A percentile compares a stretch with the other conserved stretches of the same genome.
Conservation (phyloP, 2,329 filamentous ascomycete species). For the Colletotrichum coccodes region DNA sequence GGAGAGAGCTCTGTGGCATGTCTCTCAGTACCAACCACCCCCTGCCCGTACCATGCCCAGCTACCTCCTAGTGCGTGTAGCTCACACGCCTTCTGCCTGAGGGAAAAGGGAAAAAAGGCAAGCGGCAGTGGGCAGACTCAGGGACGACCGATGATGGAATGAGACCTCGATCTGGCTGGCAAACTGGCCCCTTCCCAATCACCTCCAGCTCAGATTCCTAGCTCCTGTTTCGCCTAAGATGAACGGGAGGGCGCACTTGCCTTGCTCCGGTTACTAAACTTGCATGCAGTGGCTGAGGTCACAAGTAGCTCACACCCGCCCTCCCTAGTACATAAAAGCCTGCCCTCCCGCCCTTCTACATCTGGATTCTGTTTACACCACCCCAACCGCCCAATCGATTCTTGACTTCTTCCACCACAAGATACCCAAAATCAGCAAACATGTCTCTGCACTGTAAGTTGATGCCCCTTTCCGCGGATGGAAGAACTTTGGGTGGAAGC, state of each 20-base stretch:
- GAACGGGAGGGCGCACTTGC: conserved; percentile 11
- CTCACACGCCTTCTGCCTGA: background rate
- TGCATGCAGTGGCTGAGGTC: conserved; percentile 30
- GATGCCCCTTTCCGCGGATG: background rate
- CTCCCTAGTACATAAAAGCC: conserved; percentile 31
- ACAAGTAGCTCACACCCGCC: conserved; percentile 24
- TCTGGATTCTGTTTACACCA: background rate
- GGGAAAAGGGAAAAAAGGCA: background rate
- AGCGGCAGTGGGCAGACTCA: background rate
- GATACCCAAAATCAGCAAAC: conserved; percentile 41
- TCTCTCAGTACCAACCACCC: background rate
- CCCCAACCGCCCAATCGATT: conserved; percentile 19
- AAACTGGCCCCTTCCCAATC: conserved; percentile 2
- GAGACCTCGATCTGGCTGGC: conserved; percentile 27
- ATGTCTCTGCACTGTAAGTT: conserved; percentile 71
- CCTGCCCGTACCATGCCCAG: conserved; percentile 1
- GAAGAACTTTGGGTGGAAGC: background rate
- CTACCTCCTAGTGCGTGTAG: background rate
- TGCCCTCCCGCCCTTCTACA: conserved; percentile 18
- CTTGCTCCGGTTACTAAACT: conserved; percentile 10
- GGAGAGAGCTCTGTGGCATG: background rate
- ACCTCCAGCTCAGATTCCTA: conserved; percentile 14
- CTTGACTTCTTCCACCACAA: conserved; percentile 14
- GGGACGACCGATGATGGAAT: conserved; percentile 26
- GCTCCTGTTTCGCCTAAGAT: conserved; percentile 23